Base-by-base conservation (phyloP, 2,329 filamentous ascomycete species). In the Ophiostoma sp. region DNA sequence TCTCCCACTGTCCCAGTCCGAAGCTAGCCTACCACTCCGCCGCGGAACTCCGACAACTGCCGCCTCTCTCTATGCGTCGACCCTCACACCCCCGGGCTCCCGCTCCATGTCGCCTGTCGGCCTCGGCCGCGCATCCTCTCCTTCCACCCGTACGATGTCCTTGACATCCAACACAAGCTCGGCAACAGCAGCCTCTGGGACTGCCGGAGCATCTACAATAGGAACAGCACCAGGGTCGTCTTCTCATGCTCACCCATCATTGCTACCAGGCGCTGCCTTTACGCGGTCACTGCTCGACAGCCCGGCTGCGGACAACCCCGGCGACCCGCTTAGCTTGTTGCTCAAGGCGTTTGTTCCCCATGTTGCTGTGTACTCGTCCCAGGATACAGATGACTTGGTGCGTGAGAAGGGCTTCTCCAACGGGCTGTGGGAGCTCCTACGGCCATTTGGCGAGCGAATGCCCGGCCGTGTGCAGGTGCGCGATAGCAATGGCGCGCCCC, bases 401-500 rank as follows among this genome's bases (percentile, higher is more conserved):
- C 84, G 83, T 69, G 88, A 90, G 72, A 99, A 99, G 79, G 96
- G 96, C 0, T 91, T 98, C 72, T 82, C 86, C 52, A 84, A 87
- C 62, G 93, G 94, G 0, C 82, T 99, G 65, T 89, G 93, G 81
- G 91, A 96, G 77, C 81, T 99, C 38, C 80, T 99, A 68, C 84
- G 94, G 66, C 94, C 95, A 0, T 99, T 96, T 79, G 95, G 95
- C 42, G 95, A 99, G 78, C 86, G 84, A 16, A 85, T 98, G 0
- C 86, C 89, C 65, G 95, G 95, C 42, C 96, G 95, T 75, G 89
- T 99, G 66, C 91, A 91, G 3, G 89, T 98, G 68, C 84, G 95
- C 74, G 95, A 99, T 78, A 97, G 93, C 75, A 88, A 91, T 73
- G 94, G 95, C 8, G 86, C 89, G 60, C 93, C 92, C 76, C 87